These are phyloP conservation scores for Penicillium macrosclerotiorum DNA, from an alignment of 495 filamentous ascomycete species.

Conservation along the genomic window DNA sequence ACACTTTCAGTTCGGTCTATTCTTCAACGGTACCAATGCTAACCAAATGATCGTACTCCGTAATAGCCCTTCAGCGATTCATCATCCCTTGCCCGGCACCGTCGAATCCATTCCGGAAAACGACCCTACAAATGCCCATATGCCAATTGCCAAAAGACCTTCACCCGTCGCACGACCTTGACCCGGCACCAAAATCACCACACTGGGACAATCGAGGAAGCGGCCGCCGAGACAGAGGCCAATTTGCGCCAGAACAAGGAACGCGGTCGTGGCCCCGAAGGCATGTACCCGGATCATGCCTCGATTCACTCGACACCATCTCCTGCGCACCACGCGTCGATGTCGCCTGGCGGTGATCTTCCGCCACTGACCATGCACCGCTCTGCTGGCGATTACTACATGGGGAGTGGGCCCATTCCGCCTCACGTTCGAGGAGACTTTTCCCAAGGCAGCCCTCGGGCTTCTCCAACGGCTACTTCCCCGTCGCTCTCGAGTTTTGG, in stretches of 20 bases:
- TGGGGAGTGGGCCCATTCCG: constrained; percentile 69
- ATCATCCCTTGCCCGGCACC: constrained; percentile 89
- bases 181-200: constrained; percentile 96
- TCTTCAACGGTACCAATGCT: too few relatives aligned
- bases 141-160: constrained; percentile 97
- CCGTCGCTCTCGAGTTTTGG: constrained; percentile 58
- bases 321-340: constrained; percentile 71
- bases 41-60: too few relatives aligned
- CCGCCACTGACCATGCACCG: constrained; percentile 73
- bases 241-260: constrained; percentile 61
- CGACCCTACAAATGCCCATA: constrained; percentile 97
- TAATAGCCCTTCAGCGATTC: constrained; percentile 96
- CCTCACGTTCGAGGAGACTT: constrained; percentile 77
- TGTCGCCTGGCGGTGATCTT: constrained; percentile 77
- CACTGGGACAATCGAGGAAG: constrained; percentile 92
- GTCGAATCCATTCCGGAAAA: constrained; percentile 93
- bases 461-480: constrained; percentile 62
- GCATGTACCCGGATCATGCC: constrained; percentile 72
- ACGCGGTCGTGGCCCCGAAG: constrained; percentile 60
- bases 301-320: constrained; percentile 89
- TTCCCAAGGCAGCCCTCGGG: constrained; percentile 69
- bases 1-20: too few relatives aligned
- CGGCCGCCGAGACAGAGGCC: constrained; percentile 83
- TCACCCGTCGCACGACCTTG: constrained; percentile 90
- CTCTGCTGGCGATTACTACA: constrained; percentile 64